These are phyloP conservation scores for Pythium pectinolyticum DNA, from an alignment of 352 stramenopile species.

Conservation along the genomic window DNA sequence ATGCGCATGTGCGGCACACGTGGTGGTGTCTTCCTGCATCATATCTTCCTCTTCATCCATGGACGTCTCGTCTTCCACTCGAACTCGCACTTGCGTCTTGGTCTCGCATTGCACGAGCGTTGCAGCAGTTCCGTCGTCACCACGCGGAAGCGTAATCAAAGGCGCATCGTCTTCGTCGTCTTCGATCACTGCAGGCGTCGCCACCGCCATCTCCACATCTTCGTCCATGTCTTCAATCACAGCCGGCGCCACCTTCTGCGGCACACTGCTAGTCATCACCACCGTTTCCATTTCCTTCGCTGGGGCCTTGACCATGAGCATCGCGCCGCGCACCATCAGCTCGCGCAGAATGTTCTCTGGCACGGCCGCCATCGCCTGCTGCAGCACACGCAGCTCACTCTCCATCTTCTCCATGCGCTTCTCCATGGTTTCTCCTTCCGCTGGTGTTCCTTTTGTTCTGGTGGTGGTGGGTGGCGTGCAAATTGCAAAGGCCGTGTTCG, in stretches of 20 bases:
- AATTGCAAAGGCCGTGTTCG: no score
- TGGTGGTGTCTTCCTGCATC: not conserved
- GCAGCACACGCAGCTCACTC: slow-evolving; percentile 16
- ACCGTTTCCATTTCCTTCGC: not conserved
- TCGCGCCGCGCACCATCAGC: slow-evolving; percentile 8
- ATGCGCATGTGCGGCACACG: not conserved
- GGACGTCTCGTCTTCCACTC: slow-evolving; percentile 1
- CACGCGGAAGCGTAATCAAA: no score
- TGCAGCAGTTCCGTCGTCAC: no score
- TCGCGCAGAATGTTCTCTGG: slow-evolving; percentile 12
- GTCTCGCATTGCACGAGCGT: no score
- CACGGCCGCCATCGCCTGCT: not conserved
- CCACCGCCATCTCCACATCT: not conserved
- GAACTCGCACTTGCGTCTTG: no score
- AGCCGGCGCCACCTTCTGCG: not conserved
- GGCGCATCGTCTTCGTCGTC: not conserved
- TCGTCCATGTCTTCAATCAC: not conserved
- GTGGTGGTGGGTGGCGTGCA: no score
- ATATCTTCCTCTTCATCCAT: not conserved
- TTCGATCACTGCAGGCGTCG: slow-evolving; percentile 1
- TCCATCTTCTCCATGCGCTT: slow-evolving; percentile 19
- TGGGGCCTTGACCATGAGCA: slow-evolving; percentile 19
- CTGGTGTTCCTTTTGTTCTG: slow-evolving; percentile 1
- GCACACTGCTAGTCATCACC: not conserved
- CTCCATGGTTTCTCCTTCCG: slow-evolving; percentile 11